Percentiles rank a stretch among this genome's conserved stretches.
Conservation (phyloP, 2,329 filamentous ascomycete genomes). For the Alternaria brassicae region DNA sequence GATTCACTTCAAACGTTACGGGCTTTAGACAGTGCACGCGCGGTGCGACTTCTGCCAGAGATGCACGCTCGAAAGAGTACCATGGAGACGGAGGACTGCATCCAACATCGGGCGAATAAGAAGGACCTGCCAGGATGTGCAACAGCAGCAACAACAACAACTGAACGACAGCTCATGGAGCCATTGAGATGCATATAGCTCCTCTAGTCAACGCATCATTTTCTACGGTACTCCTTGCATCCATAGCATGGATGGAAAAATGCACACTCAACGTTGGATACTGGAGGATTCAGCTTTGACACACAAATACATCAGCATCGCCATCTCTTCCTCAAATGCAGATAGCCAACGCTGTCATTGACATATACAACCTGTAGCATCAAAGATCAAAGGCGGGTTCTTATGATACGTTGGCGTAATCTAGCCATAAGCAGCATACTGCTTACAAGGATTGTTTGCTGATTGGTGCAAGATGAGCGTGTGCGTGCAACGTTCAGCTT, state of each 20-base stretch:
- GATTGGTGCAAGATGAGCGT: neutral
- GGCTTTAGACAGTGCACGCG: neutral
- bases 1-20: neutral
- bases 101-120: neutral
- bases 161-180: too few species aligned
- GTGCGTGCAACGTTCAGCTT: neutral
- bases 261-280: neutral
- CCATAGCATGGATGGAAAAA: neutral
- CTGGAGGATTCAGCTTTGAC: neutral
- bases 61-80: neutral
- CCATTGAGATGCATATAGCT: neutral
- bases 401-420: neutral
- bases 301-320: neutral
- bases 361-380: neutral
- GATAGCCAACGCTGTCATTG: neutral
- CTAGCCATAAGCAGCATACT: constrained; percentile 5
- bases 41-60: neutral
- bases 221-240: neutral
- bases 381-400: neutral
- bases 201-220: neutral
- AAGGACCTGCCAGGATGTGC: neutral
- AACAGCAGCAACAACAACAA: neutral
- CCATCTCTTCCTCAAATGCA: neutral
- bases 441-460: constrained; percentile 3
- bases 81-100: neutral